Percentiles rank a stretch among this genome's conserved stretches.
These are phyloP conservation scores for Umbelopsis sp. DNA, from an alignment of 192 early-diverging fungal species.

Conservation along the genomic window DNA sequence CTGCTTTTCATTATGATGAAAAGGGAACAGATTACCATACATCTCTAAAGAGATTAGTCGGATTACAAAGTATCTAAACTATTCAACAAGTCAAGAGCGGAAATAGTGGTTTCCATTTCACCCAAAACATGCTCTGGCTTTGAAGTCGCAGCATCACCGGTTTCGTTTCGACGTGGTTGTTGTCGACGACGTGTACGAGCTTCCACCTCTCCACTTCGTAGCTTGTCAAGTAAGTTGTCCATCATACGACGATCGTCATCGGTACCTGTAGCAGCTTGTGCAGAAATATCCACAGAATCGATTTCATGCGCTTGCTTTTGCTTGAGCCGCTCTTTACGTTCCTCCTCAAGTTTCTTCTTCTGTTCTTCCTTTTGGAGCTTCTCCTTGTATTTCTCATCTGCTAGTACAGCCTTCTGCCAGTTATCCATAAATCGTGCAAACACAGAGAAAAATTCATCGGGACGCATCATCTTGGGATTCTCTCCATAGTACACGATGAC, in stretches of 20 bases:
- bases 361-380: slow-evolving; percentile 33
- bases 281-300: slow-evolving; percentile 21
- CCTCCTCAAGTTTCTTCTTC: slow-evolving; percentile 22
- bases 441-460: slow-evolving; percentile 81
- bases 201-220: slow-evolving; percentile 62
- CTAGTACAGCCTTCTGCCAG: slow-evolving; percentile 45
- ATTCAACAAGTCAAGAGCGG: slow-evolving; percentile 7
- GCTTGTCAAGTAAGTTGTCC: slow-evolving; percentile 71
- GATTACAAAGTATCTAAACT: background rate
- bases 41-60: background rate
- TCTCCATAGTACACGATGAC: slow-evolving; percentile 72
- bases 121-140: background rate
- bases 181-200: slow-evolving; percentile 24
- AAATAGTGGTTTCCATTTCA: slow-evolving; percentile 5
- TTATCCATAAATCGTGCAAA: slow-evolving; percentile 70
- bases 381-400: slow-evolving; percentile 37
- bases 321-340: slow-evolving; percentile 27
- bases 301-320: background rate
- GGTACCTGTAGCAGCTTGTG: slow-evolving; percentile 35
- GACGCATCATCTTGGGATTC: slow-evolving; percentile 61
- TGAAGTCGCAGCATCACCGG: background rate
- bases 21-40: background rate
- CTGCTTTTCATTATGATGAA: no score
- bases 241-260: slow-evolving; percentile 69
- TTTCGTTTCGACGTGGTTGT: background rate